These are phyloP conservation scores for Neltuma alba DNA, from an alignment of 306 rosid species.

Conservation along the genomic window DNA sequence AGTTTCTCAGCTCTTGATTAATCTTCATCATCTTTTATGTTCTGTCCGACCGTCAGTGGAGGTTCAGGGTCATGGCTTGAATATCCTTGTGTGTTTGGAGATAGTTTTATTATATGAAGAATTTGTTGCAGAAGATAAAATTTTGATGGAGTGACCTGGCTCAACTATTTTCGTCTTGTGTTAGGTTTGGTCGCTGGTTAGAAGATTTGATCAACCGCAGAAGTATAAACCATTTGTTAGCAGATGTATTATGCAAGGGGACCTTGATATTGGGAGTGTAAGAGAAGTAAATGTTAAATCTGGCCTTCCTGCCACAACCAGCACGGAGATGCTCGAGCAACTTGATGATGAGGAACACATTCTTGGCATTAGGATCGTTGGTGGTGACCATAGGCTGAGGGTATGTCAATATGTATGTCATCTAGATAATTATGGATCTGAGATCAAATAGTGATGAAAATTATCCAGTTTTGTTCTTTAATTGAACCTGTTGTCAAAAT, in stretches of 20 bases:
- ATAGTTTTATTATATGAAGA: not conserved
- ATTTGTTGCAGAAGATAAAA: not conserved
- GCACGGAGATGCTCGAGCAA: constrained; percentile 68
- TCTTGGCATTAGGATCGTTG: constrained; percentile 60
- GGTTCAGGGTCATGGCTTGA: not conserved
- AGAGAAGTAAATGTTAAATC: constrained; percentile 76
- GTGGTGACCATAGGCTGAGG: constrained; percentile 72
- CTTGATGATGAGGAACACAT: constrained; percentile 65
- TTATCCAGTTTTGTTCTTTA: not conserved
- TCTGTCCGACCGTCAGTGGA: not conserved
- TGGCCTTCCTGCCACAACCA: constrained; percentile 78
- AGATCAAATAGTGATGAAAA: not conserved
- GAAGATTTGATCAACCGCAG: constrained; percentile 78
- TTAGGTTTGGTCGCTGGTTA: constrained; percentile 82
- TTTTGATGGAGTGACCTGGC: not conserved
- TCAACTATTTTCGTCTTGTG: not conserved
- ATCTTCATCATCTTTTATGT: not conserved
- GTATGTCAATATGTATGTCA: constrained; percentile 31
- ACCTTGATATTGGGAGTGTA: constrained; percentile 62
- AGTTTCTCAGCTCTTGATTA: not conserved
- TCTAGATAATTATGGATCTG: not conserved
- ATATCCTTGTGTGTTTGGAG: not conserved
- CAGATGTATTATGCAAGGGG: constrained; percentile 56
- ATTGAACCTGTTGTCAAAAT: not conserved
- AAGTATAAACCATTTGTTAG: constrained; percentile 70